These are phyloP conservation scores for Zasmidium angulare DNA, from an alignment of 2,329 filamentous ascomycete genomes.

Conservation along the genomic window DNA sequence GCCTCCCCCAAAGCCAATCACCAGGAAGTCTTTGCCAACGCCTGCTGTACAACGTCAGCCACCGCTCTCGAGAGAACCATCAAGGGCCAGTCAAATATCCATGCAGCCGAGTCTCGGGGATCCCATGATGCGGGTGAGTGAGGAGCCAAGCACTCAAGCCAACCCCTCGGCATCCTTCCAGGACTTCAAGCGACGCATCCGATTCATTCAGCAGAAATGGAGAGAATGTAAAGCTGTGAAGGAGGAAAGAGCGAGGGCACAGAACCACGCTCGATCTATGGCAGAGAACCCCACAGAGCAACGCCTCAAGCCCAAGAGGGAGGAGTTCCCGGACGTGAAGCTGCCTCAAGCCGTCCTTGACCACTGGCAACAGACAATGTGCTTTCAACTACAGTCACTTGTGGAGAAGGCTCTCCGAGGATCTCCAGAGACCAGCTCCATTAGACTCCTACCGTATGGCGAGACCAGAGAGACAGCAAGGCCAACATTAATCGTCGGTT, in stretches of 20 bases:
- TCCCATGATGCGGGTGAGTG: background rate
- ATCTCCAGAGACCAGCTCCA: slow-evolving; percentile 73
- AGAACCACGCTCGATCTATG: background rate
- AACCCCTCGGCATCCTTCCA: slow-evolving; percentile 28
- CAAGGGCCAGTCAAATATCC: slow-evolving; percentile 4
- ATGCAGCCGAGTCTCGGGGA: slow-evolving; percentile 3
- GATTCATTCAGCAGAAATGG: slow-evolving; percentile 36
- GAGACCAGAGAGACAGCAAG: slow-evolving; percentile 64
- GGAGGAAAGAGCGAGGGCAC: slow-evolving; percentile 14
- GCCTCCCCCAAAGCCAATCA: background rate
- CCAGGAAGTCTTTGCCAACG: slow-evolving; percentile 1
- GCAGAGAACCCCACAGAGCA: background rate
- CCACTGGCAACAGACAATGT: slow-evolving; percentile 69
- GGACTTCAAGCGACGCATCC: slow-evolving; percentile 36
- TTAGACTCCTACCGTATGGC: slow-evolving; percentile 73
- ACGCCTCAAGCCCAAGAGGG: slow-evolving; percentile 23
- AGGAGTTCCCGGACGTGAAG: slow-evolving; percentile 40
- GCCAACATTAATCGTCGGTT: slow-evolving; percentile 75
- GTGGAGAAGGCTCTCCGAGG: slow-evolving; percentile 70
- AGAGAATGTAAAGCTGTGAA: slow-evolving; percentile 25
- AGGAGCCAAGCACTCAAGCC: slow-evolving; percentile 8
- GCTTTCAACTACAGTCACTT: slow-evolving; percentile 71
- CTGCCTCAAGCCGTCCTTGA: slow-evolving; percentile 65
- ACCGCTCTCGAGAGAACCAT: slow-evolving; percentile 2
- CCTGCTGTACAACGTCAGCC: background rate